phyloP scores from a whole-genome alignment of 805 yeast species.

The Spathaspora hagerdaliae region DNA sequence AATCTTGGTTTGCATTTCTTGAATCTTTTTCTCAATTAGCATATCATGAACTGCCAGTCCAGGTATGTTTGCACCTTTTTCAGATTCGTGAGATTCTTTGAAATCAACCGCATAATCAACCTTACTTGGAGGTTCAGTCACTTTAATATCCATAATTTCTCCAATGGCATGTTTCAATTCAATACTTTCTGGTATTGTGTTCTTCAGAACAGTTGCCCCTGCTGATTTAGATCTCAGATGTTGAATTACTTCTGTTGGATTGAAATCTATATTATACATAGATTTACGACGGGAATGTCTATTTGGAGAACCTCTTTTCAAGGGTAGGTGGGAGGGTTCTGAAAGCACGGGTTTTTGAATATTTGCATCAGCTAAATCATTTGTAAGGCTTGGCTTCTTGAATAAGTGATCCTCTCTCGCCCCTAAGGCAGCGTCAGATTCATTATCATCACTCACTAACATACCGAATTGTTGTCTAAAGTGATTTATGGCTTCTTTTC shows the following conservation, averaged over 20 bases:
- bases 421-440: conserved; percentile 15
- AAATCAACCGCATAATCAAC: conserved; percentile 39
- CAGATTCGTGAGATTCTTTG: conserved; percentile 19
- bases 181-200: neutral
- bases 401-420: neutral
- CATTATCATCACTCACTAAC: conserved; percentile 22
- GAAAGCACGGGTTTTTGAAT: neutral
- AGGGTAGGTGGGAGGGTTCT: neutral
- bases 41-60: neutral
- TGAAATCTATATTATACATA: conserved; percentile 30
- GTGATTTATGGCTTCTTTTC: conserved; percentile 24
- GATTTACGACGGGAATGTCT: conserved; percentile 39
- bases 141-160: conserved; percentile 16
- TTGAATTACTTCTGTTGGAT: conserved; percentile 2
- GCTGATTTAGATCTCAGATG: conserved; percentile 11
- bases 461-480: conserved; percentile 22
- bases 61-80: neutral
- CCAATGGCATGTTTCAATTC: neutral
- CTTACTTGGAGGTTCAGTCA: conserved; percentile 36
- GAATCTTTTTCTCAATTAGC: too few relatives aligned
- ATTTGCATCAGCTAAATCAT: neutral
- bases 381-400: neutral
- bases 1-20: neutral
- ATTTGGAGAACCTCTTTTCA: conserved; percentile 12
- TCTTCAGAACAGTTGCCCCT: conserved; percentile 5